Percentiles rank a stretch among this genome's conserved stretches.
These are phyloP conservation scores for Condylostoma magnum DNA, from an alignment of 169 alveolate genomes.

Conservation along the genomic window DNA sequence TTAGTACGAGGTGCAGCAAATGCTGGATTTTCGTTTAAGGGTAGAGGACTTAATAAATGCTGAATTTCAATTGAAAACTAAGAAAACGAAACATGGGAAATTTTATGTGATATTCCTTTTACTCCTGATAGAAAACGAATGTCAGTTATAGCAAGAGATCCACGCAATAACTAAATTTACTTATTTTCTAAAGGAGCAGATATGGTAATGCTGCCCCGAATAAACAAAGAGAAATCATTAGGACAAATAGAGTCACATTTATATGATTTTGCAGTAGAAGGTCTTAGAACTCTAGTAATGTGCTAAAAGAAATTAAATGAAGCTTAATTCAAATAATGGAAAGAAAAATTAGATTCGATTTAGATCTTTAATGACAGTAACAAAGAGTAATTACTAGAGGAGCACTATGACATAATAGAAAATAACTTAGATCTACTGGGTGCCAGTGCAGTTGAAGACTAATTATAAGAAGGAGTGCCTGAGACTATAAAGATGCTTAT, in stretches of 20 bases:
- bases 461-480: slow-evolving; percentile 72
- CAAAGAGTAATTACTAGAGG: slow-evolving; percentile 14
- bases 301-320: slow-evolving; percentile 46
- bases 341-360: slow-evolving; percentile 16
- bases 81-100: slow-evolving; percentile 7
- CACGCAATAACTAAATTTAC: not conserved
- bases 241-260: not conserved
- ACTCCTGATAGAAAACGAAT: slow-evolving; percentile 62
- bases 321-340: slow-evolving; percentile 46
- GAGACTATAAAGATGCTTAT: slow-evolving; percentile 67
- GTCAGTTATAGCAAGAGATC: slow-evolving; percentile 54
- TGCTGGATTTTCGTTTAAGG: not conserved
- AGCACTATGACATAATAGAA: slow-evolving; percentile 43
- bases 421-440: slow-evolving; percentile 63
- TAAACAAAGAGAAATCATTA: slow-evolving; percentile 7
- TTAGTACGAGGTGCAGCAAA: slow-evolving; percentile 63
- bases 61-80: not conserved
- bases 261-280: slow-evolving; percentile 25
- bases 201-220: not conserved
- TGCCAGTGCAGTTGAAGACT: slow-evolving; percentile 82
- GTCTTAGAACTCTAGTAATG: slow-evolving; percentile 62
- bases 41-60: not conserved
- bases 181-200: slow-evolving; percentile 19
- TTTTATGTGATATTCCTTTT: slow-evolving; percentile 46
- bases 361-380: not conserved